Conservation (phyloP, 495 filamentous ascomycete species). For the Xanthoparmelia taractica region DNA sequence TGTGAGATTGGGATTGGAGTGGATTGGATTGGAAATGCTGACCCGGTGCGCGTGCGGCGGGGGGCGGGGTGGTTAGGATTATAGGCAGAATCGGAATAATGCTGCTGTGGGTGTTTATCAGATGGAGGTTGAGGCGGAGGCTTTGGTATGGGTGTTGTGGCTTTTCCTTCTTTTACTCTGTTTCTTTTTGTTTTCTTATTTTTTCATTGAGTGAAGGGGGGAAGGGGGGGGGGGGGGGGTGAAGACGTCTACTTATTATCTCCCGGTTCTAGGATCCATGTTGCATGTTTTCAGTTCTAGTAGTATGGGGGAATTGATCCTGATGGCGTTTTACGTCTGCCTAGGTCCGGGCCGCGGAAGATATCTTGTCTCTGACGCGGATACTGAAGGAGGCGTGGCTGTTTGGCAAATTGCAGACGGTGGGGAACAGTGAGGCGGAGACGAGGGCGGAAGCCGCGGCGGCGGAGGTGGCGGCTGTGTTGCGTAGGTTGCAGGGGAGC, state of each 20-base stretch:
- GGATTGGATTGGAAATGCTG: too few relatives aligned
- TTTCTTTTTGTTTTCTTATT: neutral
- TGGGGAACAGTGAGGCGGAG: constrained; percentile 43
- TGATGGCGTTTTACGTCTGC: neutral
- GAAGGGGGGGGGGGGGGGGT: too few relatives aligned
- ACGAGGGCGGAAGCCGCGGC: constrained; percentile 48
- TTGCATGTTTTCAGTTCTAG: neutral
- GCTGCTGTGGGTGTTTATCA: constrained; percentile 54
- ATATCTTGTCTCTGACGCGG: constrained; percentile 54
- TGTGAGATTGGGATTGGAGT: too few relatives aligned
- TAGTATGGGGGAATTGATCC: neutral
- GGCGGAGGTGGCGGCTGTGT: constrained; percentile 40
- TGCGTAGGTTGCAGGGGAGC: constrained; percentile 27
- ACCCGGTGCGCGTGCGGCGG: too few relatives aligned
- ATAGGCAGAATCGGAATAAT: constrained; percentile 34
- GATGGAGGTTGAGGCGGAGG: constrained; percentile 56
- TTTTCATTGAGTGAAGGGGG: too few relatives aligned
- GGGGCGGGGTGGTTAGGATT: too few relatives aligned
- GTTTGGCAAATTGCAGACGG: constrained; percentile 60
- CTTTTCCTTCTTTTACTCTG: constrained; percentile 1
- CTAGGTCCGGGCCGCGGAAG: constrained; percentile 59
- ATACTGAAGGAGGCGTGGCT: constrained; percentile 68
- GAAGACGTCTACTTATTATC: too few relatives aligned
- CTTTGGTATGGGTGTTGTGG: constrained; percentile 41
- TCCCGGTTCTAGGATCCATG: neutral